Base-by-base conservation (phyloP, 345 rosid genomes). In the Brassica nigra region DNA sequence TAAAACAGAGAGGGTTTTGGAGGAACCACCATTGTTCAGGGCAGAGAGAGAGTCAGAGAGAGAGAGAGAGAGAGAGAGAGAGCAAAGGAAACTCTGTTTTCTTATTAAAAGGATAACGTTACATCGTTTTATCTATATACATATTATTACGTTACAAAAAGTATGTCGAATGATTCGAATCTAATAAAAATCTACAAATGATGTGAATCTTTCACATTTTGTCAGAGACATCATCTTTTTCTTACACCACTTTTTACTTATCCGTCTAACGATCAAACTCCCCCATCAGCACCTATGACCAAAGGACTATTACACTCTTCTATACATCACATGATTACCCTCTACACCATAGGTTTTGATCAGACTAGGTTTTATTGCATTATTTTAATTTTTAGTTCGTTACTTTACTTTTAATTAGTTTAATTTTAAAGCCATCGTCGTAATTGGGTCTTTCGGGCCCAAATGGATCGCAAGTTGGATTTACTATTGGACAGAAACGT, bases 11-110 rank as follows among this genome's bases (percentile, higher is more conserved):
- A 59, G n/a, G 62, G 18, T 6, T 5, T 8, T 54, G 65, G 59
- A 61, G 75, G 70, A 79, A 68, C 34, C 18, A 8, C 70, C 78
- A 79, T 79, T 79, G 78, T 74, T 68, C 16, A 47, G 6, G 3
- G 16, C 47, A 28, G 30, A 76, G 78, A 27, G 4, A 76, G 78
- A 39, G 6, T 31, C 33, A 44, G 49, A 75, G 20, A 76, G 78
- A 39, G 6, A 54, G 47, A 44, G 49, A 75, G 20, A 31, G 31
- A 4, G 14, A 52, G 36, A 8, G 42, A 1, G 2, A 6, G 5
- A 4, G 20, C 7, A 34, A 54, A 54, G 20, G 5, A 34, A 29
- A 37, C 62, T 66, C 72, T 55, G 66, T 34, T 75, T 66, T 66
- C 12, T 4, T 66, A 10, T 37, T 37, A 16, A 31, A 31, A 5